Base-by-base conservation (phyloP, 2,329 filamentous ascomycete genomes). In the Penicillium freii region DNA sequence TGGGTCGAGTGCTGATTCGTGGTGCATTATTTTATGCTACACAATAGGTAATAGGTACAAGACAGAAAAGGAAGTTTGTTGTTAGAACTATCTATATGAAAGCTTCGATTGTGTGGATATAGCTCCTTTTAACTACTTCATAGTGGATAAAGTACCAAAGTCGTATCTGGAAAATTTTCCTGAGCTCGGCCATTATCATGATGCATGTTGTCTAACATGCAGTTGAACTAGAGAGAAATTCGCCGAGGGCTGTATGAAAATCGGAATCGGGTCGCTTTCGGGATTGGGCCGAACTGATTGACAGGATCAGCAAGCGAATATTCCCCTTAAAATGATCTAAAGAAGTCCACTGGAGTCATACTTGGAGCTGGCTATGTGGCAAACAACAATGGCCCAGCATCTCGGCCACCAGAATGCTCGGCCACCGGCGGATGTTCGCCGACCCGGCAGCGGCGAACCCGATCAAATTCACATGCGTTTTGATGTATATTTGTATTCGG, bases 1-100 rank as follows among this genome's bases (percentile, higher is more conserved):
- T 51, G 49, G 25, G 33, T 59, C 38, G 42, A n/a, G 3, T 43
- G 59, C 54, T 9, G 57, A 48, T 56, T 63, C 57, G 43, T 53
- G 40, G 45, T 64, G 60, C 60, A 61, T 63, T 58, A 33, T 46
- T 29, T 25, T 19, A 46, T 42, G 15, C 34, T 42, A 39, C 42
- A 40, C 44, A 47, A n/a, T 43, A 46, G 43, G 21, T 23, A 51
- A n/a, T 43, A 46, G 39, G 17, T 23, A 21, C 13, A 33, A 33
- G 13, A 46, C 5, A 31, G 38, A 11, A 23, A 40, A 51, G 13
- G 39, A 23, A 21, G 7, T 34, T 45, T 29, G 21, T 29, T 51
- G 13, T 40, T 56, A 4, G 4, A 21, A 10, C 15, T 21, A 27
- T 51, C 11, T 45, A 38, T 29, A 38, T 19, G n/a, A 29, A 21